These are phyloP conservation scores for Bipolaris victoriae DNA, from an alignment of 2,329 filamentous ascomycete genomes.

Conservation along the genomic window DNA sequence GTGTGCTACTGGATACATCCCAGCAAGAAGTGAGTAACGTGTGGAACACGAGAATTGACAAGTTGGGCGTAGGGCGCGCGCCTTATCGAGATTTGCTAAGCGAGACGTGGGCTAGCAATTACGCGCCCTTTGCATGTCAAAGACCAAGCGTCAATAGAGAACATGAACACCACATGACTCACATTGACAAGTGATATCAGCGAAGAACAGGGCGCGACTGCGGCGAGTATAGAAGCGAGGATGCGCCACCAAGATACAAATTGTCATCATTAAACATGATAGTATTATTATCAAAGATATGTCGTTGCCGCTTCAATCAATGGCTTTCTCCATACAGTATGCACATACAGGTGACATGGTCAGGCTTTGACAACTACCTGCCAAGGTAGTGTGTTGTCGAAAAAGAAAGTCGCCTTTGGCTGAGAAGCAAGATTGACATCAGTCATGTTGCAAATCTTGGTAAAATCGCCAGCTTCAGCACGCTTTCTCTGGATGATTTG, in stretches of 20 bases:
- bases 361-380: constrained; percentile 33
- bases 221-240: too few relatives aligned
- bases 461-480: constrained; percentile 58
- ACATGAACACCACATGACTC: background rate
- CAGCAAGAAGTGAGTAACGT: background rate
- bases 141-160: background rate
- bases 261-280: background rate
- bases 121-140: constrained; percentile 16
- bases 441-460: constrained; percentile 51
- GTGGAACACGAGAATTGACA: background rate
- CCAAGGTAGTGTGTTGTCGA: constrained; percentile 33
- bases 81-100: constrained; percentile 2
- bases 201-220: background rate
- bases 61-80: constrained; percentile 7
- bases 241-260: background rate
- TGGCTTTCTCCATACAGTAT: background rate
- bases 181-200: background rate
- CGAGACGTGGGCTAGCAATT: constrained; percentile 5
- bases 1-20: background rate
- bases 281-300: background rate
- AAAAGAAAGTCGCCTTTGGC: constrained; percentile 37
- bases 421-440: constrained; percentile 14
- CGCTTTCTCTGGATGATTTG: constrained; percentile 54
- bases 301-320: background rate
- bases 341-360: background rate